Base-by-base conservation (phyloP, 108 stramenopile genomes). In the Stephanodiscus minutulus region DNA sequence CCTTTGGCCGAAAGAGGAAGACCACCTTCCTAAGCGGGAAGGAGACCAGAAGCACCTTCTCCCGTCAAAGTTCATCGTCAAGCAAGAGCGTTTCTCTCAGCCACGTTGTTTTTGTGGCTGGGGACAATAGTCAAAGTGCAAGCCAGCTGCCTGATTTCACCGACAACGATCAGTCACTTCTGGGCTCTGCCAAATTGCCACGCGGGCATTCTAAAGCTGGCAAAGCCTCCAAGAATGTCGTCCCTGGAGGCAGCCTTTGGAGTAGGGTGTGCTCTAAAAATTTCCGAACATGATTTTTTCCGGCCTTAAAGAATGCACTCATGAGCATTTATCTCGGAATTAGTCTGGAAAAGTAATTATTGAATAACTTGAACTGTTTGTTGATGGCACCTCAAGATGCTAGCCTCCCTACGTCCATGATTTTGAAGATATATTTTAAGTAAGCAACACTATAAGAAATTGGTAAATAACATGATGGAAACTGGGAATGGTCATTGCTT, bases 41-140 rank as follows among this genome's bases (percentile, higher is more conserved):
- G 68, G 61, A 67, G 66, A 57, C 48, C 37, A 49, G 72, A 67
- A 61, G 55, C 58, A 27, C 37, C 59, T 37, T 55, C 27, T 28
- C 49, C 20, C 35, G 72, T 55, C 52, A 72, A 37, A 55, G 70
- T 52, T 68, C 79, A 27, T 65, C 73, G 39, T 73, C 82, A 11
- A 79, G 77, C 53, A 92, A 86, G 70, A 85, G 83, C 24, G 76
- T 92, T n/a, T 67, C 87, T 20, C 70, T 92, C 25, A 85, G 79
- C 48, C 85, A 87, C 71, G 91, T 91, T n/a, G 70, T 89, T 9
- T 91, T 91, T 55, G 44, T 70, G n/a, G 50, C 67, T 11, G 67
- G 80, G 44, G 66, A 70, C 21, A 76, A 69, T n/a, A 75, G 72
- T 64, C 79, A 84, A 57, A 63, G 74, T 39, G 50, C 66, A 44